Evolutionary conservation across 192 early-diverging fungal genomes (phyloP).

Genomic region (Gonapodya prolifera): DNA sequence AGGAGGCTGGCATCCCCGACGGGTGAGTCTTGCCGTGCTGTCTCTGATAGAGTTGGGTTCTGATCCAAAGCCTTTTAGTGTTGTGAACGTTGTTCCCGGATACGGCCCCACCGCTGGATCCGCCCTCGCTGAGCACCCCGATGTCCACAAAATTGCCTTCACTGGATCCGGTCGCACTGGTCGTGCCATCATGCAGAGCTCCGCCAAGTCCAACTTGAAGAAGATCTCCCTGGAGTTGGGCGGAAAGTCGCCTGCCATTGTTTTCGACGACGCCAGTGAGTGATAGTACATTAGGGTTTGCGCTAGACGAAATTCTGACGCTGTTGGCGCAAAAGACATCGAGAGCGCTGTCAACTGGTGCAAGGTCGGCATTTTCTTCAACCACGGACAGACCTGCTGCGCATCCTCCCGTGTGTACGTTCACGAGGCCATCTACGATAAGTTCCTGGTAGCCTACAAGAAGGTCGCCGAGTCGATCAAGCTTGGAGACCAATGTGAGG

Average conservation of each 20-base stretch:
- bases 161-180: constrained; percentile 67
- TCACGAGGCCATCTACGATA: constrained; percentile 55
- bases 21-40: neutral
- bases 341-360: neutral
- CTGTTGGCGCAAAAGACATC: neutral
- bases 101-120: no score
- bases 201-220: constrained; percentile 16
- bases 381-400: constrained; percentile 74
- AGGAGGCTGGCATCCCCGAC: constrained; percentile 20
- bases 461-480: constrained; percentile 29
- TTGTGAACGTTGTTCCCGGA: no score
- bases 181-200: constrained; percentile 39
- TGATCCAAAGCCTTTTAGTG: no score
- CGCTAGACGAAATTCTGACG: constrained; percentile 53
- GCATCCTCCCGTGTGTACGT: constrained; percentile 69
- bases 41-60: constrained; percentile 11
- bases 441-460: constrained; percentile 53
- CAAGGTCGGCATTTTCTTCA: constrained; percentile 63
- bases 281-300: no score
- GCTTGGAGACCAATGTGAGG: neutral
- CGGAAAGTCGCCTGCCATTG: constrained; percentile 77
- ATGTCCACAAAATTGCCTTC: constrained; percentile 56
- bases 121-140: constrained; percentile 39
- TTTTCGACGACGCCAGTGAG: constrained; percentile 55
- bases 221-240: constrained; percentile 62